Conservation (phyloP, 495 filamentous ascomycete species). For the Aspergillus asperescens region DNA sequence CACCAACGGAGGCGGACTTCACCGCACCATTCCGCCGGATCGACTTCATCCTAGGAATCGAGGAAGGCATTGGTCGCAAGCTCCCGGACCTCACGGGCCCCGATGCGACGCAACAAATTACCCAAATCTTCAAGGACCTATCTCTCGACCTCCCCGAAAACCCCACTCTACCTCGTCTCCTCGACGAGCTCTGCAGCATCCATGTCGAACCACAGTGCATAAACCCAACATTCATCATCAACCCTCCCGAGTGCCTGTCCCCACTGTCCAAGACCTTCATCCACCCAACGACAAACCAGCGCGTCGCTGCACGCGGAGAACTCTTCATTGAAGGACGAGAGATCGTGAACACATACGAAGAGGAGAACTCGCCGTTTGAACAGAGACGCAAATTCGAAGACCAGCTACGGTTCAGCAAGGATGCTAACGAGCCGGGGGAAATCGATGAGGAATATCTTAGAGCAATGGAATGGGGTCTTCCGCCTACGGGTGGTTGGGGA, state of each 20-base stretch:
- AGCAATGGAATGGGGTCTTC: constrained; percentile 80
- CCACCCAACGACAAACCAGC: constrained; percentile 56
- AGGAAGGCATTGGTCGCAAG: constrained; percentile 54
- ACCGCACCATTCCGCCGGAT: constrained; percentile 57
- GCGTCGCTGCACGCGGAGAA: constrained; percentile 74
- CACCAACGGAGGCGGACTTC: constrained; percentile 53
- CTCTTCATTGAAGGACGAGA: constrained; percentile 79
- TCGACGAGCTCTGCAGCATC: constrained; percentile 71
- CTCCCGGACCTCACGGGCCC: constrained; percentile 62
- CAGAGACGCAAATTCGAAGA: constrained; percentile 78
- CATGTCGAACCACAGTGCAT: constrained; percentile 71
- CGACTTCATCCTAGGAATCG: constrained; percentile 77
- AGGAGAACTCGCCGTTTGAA: constrained; percentile 88
- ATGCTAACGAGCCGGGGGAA: constrained; percentile 32
- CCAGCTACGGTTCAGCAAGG: constrained; percentile 45
- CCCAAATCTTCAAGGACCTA: constrained; percentile 52
- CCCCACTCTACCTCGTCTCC: constrained; percentile 68
- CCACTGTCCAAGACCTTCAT: constrained; percentile 84
- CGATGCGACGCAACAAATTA: constrained; percentile 52
- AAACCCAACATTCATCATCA: constrained; percentile 78
- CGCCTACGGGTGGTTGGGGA: constrained; percentile 94
- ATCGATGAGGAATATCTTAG: constrained; percentile 82
- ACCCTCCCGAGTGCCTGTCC: constrained; percentile 87
- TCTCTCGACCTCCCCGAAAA: constrained; percentile 46
- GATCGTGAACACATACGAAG: constrained; percentile 92